These are phyloP conservation scores for Penicillium cinerascens DNA, from an alignment of 495 filamentous ascomycete species.

Conservation along the genomic window DNA sequence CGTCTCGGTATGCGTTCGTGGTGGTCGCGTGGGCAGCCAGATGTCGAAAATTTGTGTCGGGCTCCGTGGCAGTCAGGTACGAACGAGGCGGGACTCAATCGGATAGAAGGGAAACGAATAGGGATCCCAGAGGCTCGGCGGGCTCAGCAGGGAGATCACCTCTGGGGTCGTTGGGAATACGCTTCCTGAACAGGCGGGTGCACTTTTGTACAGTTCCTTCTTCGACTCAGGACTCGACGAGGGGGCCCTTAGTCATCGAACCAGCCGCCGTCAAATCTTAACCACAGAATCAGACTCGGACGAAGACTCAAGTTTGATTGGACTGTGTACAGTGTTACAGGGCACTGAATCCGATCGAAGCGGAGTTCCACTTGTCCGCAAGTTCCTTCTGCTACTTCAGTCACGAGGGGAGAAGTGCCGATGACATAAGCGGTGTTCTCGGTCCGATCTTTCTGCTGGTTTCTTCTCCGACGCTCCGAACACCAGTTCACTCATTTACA, in stretches of 20 bases:
- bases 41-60: constrained; percentile 25
- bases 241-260: constrained; percentile 27
- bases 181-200: constrained; percentile 7
- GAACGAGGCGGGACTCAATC: constrained; percentile 18
- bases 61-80: constrained; percentile 11
- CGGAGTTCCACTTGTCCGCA: constrained; percentile 6
- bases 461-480: neutral
- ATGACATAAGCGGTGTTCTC: constrained; percentile 15
- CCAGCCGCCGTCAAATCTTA: constrained; percentile 12
- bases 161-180: constrained; percentile 12
- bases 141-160: constrained; percentile 15
- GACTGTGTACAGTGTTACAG: neutral
- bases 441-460: constrained; percentile 5
- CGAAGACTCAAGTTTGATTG: neutral
- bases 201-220: constrained; percentile 16
- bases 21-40: constrained; percentile 9
- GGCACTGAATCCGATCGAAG: neutral
- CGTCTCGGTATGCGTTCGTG: neutral
- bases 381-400: constrained; percentile 1
- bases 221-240: constrained; percentile 32
- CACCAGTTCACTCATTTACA: neutral
- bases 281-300: neutral
- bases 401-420: constrained; percentile 6
- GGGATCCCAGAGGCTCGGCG: constrained; percentile 20
- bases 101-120: neutral